Evolutionary conservation across 1,284 basidiomycete genomes (phyloP).

Genomic region (Phylloboletellus chloephorus): DNA sequence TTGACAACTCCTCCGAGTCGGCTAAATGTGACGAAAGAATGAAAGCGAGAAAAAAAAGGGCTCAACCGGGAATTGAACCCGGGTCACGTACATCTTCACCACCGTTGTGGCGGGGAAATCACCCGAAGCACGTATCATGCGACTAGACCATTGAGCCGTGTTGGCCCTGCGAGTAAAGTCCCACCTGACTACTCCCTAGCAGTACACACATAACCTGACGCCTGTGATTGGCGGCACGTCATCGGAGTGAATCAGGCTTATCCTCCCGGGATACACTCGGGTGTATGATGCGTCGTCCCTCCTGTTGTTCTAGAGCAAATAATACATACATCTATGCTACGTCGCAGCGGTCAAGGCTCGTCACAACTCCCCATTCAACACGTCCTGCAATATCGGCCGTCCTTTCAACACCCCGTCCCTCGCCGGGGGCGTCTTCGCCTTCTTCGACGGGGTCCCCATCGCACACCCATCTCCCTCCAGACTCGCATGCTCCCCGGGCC

Average conservation of each 20-base stretch:
- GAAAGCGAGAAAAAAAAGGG: constrained; percentile 28
- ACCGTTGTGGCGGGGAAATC: constrained; percentile 16
- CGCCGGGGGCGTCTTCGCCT: constrained; percentile 33
- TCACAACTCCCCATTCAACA: constrained; percentile 40
- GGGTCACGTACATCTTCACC: constrained; percentile 36
- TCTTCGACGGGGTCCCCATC: constrained; percentile 24
- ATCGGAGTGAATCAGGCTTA: no score
- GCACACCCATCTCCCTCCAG: neutral
- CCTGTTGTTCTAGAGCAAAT: no score
- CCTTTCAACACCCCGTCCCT: constrained; percentile 46
- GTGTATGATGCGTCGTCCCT: no score
- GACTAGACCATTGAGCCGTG: constrained; percentile 42
- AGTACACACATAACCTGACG: no score
- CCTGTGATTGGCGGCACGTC: no score
- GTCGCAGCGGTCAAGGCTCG: neutral
- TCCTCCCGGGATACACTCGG: no score
- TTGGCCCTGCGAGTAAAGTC: no score
- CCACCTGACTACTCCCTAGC: no score
- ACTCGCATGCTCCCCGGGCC: constrained; percentile 8
- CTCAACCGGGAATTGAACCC: constrained; percentile 46
- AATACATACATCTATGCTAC: no score
- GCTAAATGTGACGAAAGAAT: constrained; percentile 2
- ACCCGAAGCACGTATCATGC: constrained; percentile 40
- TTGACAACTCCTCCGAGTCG: no score
- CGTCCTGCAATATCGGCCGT: constrained; percentile 53